These are phyloP conservation scores for Zarea fungicola DNA, from an alignment of 2,329 filamentous ascomycete species.

Conservation along the genomic window DNA sequence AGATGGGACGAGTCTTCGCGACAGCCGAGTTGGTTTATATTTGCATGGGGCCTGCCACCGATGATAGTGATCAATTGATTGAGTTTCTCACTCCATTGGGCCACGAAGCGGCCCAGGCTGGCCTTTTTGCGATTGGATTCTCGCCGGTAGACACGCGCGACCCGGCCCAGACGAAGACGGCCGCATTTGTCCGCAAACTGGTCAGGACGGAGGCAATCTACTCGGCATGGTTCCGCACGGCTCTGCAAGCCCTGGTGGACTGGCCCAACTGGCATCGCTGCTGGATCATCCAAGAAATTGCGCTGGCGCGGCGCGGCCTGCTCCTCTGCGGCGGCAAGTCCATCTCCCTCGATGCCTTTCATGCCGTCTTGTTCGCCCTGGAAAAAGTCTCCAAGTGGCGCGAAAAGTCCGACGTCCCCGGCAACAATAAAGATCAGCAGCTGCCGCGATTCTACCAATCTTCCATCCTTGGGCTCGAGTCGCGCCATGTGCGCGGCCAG, in stretches of 20 bases:
- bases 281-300: slow-evolving; percentile 2
- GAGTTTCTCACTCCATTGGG: background rate
- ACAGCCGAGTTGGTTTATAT: background rate
- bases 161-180: background rate
- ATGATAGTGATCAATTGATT: background rate
- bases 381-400: background rate
- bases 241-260: background rate
- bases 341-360: background rate
- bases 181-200: background rate
- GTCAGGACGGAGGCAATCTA: background rate
- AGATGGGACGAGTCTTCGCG: background rate
- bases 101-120: background rate
- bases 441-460: background rate
- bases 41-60: background rate
- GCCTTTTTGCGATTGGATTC: background rate
- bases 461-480: background rate
- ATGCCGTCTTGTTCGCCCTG: background rate
- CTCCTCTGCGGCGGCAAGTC: background rate
- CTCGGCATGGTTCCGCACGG: background rate
- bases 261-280: background rate
- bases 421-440: too few species aligned
- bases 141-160: background rate
- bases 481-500: background rate
- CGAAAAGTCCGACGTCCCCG: background rate
- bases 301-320: background rate